Conservation (phyloP, 495 filamentous ascomycete genomes). For the Physcia stellaris region DNA sequence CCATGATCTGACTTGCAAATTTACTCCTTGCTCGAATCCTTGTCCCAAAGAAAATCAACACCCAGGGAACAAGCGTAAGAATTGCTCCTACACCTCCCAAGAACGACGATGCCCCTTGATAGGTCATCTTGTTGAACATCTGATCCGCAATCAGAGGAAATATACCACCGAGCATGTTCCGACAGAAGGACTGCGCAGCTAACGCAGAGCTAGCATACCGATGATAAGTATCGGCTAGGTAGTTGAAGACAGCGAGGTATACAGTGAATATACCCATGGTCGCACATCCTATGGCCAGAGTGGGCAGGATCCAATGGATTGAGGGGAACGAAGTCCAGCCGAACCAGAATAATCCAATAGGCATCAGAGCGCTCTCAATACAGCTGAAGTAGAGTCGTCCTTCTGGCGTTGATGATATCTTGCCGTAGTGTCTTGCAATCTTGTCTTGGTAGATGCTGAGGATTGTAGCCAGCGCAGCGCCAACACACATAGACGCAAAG, state of each 20-base stretch:
- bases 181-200: conserved; percentile 73
- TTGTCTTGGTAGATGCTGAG: conserved; percentile 66
- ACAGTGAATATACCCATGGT: conserved; percentile 84
- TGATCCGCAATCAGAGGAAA: conserved; percentile 66
- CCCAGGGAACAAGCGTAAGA: conserved; percentile 74
- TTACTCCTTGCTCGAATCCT: conserved; percentile 65
- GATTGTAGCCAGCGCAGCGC: conserved; percentile 50
- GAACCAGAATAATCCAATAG: conserved; percentile 73
- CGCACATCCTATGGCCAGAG: conserved; percentile 54
- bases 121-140: conserved; percentile 61
- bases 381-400: conserved; percentile 74
- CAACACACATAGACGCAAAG: conserved; percentile 60
- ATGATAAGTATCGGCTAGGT: conserved; percentile 84
- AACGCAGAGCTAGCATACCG: conserved; percentile 70
- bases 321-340: conserved; percentile 55
- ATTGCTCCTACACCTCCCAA: conserved; percentile 60
- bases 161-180: conserved; percentile 71
- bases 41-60: conserved; percentile 67
- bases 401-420: conserved; percentile 49
- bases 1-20: conserved; percentile 43
- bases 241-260: conserved; percentile 88
- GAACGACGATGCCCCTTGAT: conserved; percentile 57
- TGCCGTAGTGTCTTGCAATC: conserved; percentile 27
- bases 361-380: conserved; percentile 52
- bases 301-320: conserved; percentile 66